Percentiles rank a stretch among this genome's conserved stretches.
Conservation (phyloP, 768 basidiomycete genomes). For the Pleurotus pulmonarius region DNA sequence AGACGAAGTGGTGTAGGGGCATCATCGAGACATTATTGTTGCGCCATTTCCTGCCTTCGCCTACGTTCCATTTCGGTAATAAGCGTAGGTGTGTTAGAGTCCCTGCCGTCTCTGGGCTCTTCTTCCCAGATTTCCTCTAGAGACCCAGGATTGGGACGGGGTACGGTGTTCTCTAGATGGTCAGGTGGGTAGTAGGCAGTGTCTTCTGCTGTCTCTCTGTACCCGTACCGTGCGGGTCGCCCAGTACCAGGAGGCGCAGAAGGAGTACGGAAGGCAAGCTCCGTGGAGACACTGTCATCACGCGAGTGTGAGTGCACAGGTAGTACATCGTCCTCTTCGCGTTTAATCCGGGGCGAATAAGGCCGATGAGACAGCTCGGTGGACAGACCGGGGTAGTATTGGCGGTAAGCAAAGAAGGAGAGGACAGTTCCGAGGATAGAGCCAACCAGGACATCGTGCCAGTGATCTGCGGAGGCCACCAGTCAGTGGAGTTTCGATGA, state of each 20-base stretch:
- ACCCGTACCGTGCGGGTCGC: background rate
- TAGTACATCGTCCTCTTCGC: constrained; percentile 37
- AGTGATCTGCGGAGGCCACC: constrained; percentile 59
- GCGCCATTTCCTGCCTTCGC: background rate
- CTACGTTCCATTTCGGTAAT: constrained; percentile 2
- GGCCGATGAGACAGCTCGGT: constrained; percentile 66
- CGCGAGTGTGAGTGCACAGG: constrained; percentile 29
- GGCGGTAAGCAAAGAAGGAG: constrained; percentile 75
- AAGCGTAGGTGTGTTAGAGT: background rate
- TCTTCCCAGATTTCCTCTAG: constrained; percentile 24
- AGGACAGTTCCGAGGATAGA: constrained; percentile 67
- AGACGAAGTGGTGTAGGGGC: background rate
- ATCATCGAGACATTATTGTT: background rate
- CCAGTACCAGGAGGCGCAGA: constrained; percentile 13
- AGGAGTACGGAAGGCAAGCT: constrained; percentile 1
- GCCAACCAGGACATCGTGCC: constrained; percentile 87
- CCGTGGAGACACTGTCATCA: constrained; percentile 13
- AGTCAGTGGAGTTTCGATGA: background rate
- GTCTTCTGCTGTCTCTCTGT: constrained; percentile 7
- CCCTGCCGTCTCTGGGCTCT: constrained; percentile 4
- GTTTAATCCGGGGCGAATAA: constrained; percentile 61
- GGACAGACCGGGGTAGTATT: constrained; percentile 76
- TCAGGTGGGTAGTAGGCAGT: constrained; percentile 6
- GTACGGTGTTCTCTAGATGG: constrained; percentile 31
- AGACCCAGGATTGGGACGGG: constrained; percentile 21